Conservation (phyloP, 805 yeast species). For the Myxozyma vanderwaltii region DNA sequence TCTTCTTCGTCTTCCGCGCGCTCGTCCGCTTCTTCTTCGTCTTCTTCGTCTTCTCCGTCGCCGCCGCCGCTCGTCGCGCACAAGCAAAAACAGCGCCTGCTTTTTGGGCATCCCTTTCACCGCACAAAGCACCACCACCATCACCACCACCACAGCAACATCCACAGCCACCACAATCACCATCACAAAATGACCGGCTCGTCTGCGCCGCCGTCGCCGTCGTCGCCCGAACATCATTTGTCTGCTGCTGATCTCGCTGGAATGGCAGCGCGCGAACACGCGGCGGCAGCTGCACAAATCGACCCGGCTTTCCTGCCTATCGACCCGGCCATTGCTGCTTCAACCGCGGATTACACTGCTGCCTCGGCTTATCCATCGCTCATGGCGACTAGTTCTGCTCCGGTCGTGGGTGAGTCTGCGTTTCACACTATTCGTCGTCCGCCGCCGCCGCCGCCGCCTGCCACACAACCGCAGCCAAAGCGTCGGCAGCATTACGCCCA, state of each 20-base stretch:
- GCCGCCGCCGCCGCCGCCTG: not conserved
- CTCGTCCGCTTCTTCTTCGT: constrained; percentile 13
- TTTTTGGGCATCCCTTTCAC: constrained; percentile 13
- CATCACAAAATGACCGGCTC: constrained; percentile 12
- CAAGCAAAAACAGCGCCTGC: constrained; percentile 13
- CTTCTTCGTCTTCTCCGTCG: constrained; percentile 12
- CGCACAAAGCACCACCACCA: constrained; percentile 6
- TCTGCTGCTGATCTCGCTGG: constrained; percentile 16
- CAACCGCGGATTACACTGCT: not conserved
- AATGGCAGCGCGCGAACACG: constrained; percentile 14
- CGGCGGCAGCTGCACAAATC: constrained; percentile 16
- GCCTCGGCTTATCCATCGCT: not conserved
- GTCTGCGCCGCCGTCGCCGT: constrained; percentile 17
- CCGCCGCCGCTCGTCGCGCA: not conserved
- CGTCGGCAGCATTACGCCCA: not conserved
- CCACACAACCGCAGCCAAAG: not conserved
- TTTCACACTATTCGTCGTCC: constrained; percentile 8
- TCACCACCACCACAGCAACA: constrained; percentile 11
- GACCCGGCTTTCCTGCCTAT: constrained; percentile 29
- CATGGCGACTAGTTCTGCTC: not conserved
- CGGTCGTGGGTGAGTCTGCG: constrained; percentile 8
- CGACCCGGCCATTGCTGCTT: constrained; percentile 27
- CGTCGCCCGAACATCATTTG: not conserved
- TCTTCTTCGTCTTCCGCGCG: constrained; percentile 18
- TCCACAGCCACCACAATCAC: constrained; percentile 4